Percentiles rank a stretch among this genome's conserved stretches.
Conservation (phyloP, 768 basidiomycete species). For the Boletus sensibilis region DNA sequence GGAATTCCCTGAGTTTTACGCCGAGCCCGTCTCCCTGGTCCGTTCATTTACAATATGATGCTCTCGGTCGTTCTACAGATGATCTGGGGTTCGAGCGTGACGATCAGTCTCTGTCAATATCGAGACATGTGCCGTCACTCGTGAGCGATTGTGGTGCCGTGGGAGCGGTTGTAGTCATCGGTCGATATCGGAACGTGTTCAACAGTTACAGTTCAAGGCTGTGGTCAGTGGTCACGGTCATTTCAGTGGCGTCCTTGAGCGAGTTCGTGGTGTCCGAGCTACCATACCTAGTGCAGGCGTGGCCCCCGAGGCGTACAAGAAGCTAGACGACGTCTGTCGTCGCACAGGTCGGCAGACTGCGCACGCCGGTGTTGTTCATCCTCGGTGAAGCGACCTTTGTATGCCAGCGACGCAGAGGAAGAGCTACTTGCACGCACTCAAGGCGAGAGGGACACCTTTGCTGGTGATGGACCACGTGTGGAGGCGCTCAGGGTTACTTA, state of each 20-base stretch:
- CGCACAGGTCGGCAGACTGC: constrained; percentile 46
- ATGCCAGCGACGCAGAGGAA: constrained; percentile 57
- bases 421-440: constrained; percentile 61
- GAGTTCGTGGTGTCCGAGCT: constrained; percentile 31
- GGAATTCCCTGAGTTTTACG: too few species aligned
- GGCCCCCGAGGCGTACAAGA: constrained; percentile 41
- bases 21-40: too few species aligned
- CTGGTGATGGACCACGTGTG: constrained; percentile 51
- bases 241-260: constrained; percentile 59
- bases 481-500: constrained; percentile 37
- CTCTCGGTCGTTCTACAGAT: too few species aligned
- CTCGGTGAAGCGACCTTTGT: constrained; percentile 58
- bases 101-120: too few species aligned
- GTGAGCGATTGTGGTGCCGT: too few species aligned
- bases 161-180: constrained; percentile 44
- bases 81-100: too few species aligned
- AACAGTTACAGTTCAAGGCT: constrained; percentile 61
- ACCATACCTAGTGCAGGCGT: constrained; percentile 31
- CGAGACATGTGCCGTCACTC: too few species aligned
- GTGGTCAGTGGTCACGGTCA: constrained; percentile 59
- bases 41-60: too few species aligned
- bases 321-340: constrained; percentile 54
- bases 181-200: constrained; percentile 55
- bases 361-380: constrained; percentile 50
- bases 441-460: constrained; percentile 33